These are phyloP conservation scores for Kodamaea leandrae DNA, from an alignment of 805 yeast species.

Conservation along the genomic window DNA sequence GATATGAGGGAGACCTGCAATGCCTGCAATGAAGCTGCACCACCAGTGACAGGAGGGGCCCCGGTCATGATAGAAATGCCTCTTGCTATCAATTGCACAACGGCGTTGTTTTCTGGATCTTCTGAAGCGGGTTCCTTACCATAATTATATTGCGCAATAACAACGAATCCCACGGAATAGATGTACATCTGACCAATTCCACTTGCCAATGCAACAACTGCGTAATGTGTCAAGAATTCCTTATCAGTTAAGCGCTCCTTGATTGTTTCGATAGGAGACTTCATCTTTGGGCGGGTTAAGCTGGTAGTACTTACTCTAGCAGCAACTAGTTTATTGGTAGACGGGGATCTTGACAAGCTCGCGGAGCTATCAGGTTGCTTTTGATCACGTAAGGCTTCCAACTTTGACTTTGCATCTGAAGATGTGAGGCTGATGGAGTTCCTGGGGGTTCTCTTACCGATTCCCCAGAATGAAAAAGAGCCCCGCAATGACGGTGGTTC, in stretches of 20 bases:
- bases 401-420: conserved; percentile 5
- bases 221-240: conserved; percentile 49
- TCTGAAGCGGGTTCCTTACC: conserved; percentile 26
- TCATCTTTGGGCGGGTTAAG: neutral
- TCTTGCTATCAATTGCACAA: conserved; percentile 1
- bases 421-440: conserved; percentile 16
- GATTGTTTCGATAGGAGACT: conserved; percentile 16
- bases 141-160: conserved; percentile 39
- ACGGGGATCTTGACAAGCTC: neutral
- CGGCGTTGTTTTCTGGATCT: neutral
- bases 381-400: conserved; percentile 13
- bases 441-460: conserved; percentile 33
- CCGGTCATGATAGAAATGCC: conserved; percentile 6
- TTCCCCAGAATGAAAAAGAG: conserved; percentile 41
- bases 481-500: conserved; percentile 24
- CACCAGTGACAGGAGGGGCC: conserved; percentile 8
- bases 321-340: conserved; percentile 2
- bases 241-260: conserved; percentile 21
- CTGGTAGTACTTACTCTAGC: conserved; percentile 10
- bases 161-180: conserved; percentile 72
- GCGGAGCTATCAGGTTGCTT: conserved; percentile 5
- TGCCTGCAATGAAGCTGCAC: conserved; percentile 56
- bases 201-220: conserved; percentile 55
- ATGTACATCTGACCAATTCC: conserved; percentile 73
- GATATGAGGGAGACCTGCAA: conserved; percentile 69